These are phyloP conservation scores for Ligustrum vulgare DNA, from an alignment of 257 asterid species.

Conservation along the genomic window DNA sequence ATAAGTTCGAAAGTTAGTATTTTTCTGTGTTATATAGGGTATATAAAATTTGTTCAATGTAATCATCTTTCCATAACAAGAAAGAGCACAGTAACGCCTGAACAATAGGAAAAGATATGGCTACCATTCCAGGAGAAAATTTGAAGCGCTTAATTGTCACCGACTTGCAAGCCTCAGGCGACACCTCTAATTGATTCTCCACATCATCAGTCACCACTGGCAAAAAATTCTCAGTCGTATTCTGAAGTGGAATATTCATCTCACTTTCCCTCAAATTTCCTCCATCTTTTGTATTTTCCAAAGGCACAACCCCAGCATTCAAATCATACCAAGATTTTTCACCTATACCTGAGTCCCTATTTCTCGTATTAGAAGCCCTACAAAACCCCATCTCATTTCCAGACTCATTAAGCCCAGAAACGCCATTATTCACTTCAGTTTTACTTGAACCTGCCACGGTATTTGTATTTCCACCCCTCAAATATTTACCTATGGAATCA, in stretches of 20 bases:
- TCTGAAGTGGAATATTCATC: conserved; percentile 33
- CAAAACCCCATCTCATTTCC: conserved; percentile 12
- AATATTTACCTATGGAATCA: conserved; percentile 24
- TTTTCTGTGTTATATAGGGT: background rate
- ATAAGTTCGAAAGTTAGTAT: background rate
- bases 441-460: conserved; percentile 13
- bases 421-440: conserved; percentile 17
- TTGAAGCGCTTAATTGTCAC: conserved; percentile 67
- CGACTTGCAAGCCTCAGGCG: conserved; percentile 71
- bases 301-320: conserved; percentile 22
- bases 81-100: background rate
- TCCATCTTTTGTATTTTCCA: conserved; percentile 10
- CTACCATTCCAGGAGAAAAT: conserved; percentile 98
- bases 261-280: conserved; percentile 30
- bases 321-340: conserved; percentile 21
- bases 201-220: conserved; percentile 37
- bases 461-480: conserved; percentile 27
- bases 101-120: conserved; percentile 5
- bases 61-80: background rate
- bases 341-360: background rate
- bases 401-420: conserved; percentile 23
- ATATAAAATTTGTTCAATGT: background rate
- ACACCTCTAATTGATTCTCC: conserved; percentile 52
- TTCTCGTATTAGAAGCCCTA: background rate
- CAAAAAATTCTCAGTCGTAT: conserved; percentile 34